Evolutionary conservation across 257 asterid species (phyloP).

Genomic region (Cynanchum wilfordii): DNA sequence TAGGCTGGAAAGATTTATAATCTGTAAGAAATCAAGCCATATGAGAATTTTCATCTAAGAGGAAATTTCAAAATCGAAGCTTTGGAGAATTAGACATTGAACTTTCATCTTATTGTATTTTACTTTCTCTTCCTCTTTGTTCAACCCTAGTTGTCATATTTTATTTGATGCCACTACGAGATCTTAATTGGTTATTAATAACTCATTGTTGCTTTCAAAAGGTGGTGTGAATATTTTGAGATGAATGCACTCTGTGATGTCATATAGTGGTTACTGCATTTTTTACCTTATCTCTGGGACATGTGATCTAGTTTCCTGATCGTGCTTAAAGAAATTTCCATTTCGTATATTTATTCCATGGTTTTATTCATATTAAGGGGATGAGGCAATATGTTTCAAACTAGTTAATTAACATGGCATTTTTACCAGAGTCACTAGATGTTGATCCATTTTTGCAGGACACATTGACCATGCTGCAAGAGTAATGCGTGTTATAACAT

Average conservation of each 20-base stretch:
- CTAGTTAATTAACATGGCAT: neutral
- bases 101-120: neutral
- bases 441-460: constrained; percentile 47
- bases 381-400: constrained; percentile 1
- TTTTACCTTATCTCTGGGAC: neutral
- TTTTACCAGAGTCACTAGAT: constrained; percentile 10
- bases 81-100: neutral
- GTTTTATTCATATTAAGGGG: neutral
- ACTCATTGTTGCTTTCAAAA: neutral
- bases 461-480: constrained; percentile 93
- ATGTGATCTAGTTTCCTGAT: neutral
- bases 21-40: neutral
- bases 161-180: neutral
- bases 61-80: neutral
- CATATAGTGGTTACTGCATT: neutral
- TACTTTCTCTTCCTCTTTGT: neutral
- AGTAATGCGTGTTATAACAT: constrained; percentile 94
- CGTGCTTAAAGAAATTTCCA: neutral
- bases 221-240: constrained; percentile 4
- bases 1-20: constrained; percentile 3
- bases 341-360: neutral
- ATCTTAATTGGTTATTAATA: neutral
- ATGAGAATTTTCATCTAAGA: neutral
- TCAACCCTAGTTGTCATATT: neutral
- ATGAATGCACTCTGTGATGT: neutral